phyloP scores from a whole-genome alignment of 257 asterid species.

The Anisodus acutangulus region DNA sequence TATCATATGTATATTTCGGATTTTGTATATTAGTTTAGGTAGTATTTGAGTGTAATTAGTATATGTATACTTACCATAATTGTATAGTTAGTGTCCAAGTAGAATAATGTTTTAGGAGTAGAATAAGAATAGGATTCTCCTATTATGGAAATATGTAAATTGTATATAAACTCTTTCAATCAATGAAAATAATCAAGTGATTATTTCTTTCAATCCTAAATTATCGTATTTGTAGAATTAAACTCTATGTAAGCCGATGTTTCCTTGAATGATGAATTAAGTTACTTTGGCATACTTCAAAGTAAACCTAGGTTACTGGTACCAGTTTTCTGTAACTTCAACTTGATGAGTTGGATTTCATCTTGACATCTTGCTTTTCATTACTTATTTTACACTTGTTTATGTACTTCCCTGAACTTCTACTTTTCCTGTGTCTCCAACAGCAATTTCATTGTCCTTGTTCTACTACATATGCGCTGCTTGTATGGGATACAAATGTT shows the following conservation, averaged over 20 bases:
- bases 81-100: too few species aligned
- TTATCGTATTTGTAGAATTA: neutral
- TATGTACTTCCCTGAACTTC: neutral
- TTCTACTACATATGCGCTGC: neutral
- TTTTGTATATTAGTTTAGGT: too few species aligned
- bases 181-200: too few species aligned
- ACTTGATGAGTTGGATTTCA: constrained; percentile 16
- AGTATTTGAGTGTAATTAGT: too few species aligned
- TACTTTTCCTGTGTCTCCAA: neutral
- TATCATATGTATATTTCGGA: too few species aligned
- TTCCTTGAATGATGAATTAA: neutral
- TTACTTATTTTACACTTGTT: neutral
- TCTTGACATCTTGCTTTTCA: neutral
- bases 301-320: neutral
- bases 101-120: too few species aligned
- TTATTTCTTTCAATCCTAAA: neutral
- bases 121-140: too few species aligned
- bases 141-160: too few species aligned
- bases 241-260: neutral
- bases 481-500: neutral
- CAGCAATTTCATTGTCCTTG: neutral
- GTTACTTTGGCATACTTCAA: neutral
- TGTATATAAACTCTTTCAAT: too few species aligned
- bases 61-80: too few species aligned
- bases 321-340: neutral